These are phyloP conservation scores for Macrophomina tecta DNA, from an alignment of 2,329 filamentous ascomycete genomes.

Conservation along the genomic window DNA sequence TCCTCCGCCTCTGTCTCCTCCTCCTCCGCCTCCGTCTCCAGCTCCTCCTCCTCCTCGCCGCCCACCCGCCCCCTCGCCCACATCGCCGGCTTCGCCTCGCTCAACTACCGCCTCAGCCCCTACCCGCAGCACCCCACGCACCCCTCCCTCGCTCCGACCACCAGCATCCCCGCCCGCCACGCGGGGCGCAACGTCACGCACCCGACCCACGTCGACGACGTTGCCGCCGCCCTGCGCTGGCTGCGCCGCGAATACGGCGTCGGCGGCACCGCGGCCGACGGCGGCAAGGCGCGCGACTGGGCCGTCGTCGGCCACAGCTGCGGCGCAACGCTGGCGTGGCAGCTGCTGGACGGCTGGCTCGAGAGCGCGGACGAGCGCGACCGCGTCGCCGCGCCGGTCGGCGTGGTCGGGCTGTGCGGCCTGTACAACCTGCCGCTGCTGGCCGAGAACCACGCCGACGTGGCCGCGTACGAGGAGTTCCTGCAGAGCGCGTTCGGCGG, in stretches of 20 bases:
- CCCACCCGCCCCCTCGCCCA: conserved; percentile 34
- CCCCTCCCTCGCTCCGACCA: conserved; percentile 55
- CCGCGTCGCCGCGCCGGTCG: conserved; percentile 48
- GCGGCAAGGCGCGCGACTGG: conserved; percentile 7
- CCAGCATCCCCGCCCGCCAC: conserved; percentile 44
- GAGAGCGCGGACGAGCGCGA: neutral
- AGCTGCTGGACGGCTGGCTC: conserved; percentile 54
- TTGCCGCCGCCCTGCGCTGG: conserved; percentile 58
- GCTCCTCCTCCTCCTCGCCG: conserved; percentile 38
- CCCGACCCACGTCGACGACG: conserved; percentile 67
- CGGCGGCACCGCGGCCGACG: conserved; percentile 33
- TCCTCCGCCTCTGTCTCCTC: conserved; percentile 30
- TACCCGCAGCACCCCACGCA: conserved; percentile 51
- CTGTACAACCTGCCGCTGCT: conserved; percentile 70
- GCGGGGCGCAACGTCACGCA: conserved; percentile 60
- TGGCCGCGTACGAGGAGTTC: conserved; percentile 64
- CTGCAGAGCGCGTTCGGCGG: conserved; percentile 66
- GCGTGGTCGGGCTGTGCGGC: conserved; percentile 67
- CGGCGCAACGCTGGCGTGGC: conserved; percentile 68
- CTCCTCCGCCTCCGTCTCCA: conserved; percentile 31
- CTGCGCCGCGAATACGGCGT: conserved; percentile 57
- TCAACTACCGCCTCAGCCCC: conserved; percentile 69
- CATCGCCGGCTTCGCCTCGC: conserved; percentile 67
- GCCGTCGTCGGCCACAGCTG: conserved; percentile 68
- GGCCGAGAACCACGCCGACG: conserved; percentile 51